Base-by-base conservation (phyloP, 495 filamentous ascomycete species). In the Penicillium angulare region DNA sequence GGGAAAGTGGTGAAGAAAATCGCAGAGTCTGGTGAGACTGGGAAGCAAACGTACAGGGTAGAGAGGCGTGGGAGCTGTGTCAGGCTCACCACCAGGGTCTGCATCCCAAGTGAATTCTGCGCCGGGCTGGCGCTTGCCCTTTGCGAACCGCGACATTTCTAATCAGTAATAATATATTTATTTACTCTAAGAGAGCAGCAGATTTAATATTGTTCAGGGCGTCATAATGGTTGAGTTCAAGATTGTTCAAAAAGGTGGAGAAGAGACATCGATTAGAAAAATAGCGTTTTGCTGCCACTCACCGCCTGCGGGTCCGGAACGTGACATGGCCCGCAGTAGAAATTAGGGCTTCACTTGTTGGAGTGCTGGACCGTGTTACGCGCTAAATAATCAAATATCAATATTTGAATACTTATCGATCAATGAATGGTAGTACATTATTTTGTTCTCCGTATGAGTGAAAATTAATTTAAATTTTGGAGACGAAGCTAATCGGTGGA, bases 101-200 rank as follows among this genome's bases (percentile, higher is more conserved):
- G 57, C 55, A 24, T 75, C 70, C 67, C 67, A 75, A 29, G 58
- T 67, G 48, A 75, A 71, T 48, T 75, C 72, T 7, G 70, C 63
- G 7, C 72, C 72, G 16, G 72, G 72, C 2, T 67, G 59, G 50
- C 65, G 64, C 39, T 60, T 68, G 47, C 66, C 69, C 39, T 72
- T 73, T 6, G 61, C 65, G 36, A 71, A 70, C 3, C 72, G 72
- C 21, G 72, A 75, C 72, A 75, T 75, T 5, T 9, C 26, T 13
- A 16, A 24, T 20, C 46, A 49, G 22, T 1, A 2, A 29, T 10
- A 33, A 26, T 27, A 21, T 24, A 47, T 34, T 23, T 4, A 33
- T n/a, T 18, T 44, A 22, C 4, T 47, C 4, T 31, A 21, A 34
- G 12, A 16, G 17, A 34, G 29, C 24, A 16, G 24, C n/a, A 42